Base-by-base conservation (phyloP, 208 protist genomes). In the Trypanosoma caninum region DNA sequence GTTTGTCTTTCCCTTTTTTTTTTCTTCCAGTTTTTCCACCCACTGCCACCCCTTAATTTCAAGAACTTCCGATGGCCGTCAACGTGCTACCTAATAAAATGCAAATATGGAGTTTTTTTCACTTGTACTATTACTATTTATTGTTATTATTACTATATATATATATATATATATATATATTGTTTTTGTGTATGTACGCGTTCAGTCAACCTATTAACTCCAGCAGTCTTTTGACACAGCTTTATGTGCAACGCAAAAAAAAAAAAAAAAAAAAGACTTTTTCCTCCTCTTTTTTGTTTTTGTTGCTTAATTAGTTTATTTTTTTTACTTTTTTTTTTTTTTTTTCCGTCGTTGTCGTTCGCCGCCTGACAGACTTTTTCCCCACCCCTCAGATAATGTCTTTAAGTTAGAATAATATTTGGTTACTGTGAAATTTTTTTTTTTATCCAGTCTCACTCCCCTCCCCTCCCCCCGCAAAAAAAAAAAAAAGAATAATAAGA, bases 401-500 rank as follows among this genome's bases (percentile, higher is more conserved):
- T 22, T 22, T 16, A 44, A 44, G 2, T 22, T 4, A n/a, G 20
- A 18, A 44, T 22, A 11, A 11, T 22, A 42, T 14, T 7, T 42
- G n/a, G 7, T 3, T 46, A n/a, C 2, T n/a, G n/a, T n/a, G n/a
- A n/a, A n/a, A 35, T 58, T 38, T 69, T 57, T 13, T 45, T 55
- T n/a, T n/a, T n/a, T n/a, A n/a, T n/a, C n/a, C n/a, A n/a, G n/a
- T n/a, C n/a, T n/a, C n/a, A n/a, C n/a, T n/a, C n/a, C n/a, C n/a
- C n/a, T n/a, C n/a, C n/a, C n/a, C n/a, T n/a, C n/a, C n/a, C n/a
- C n/a, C n/a, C n/a, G n/a, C n/a, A n/a, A n/a, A n/a, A n/a, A n/a
- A n/a, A n/a, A 53, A 45, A 63, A 20, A 58, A 48, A 58, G 50
- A 71, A 27, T 57, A 65, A 41, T 38, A n/a, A 38, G 57, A 28